Evolutionary conservation across 2,329 filamentous ascomycete species (phyloP), one percentile per base, ranked within the genome.

Genomic region (Diaporthe destruens): DNA sequence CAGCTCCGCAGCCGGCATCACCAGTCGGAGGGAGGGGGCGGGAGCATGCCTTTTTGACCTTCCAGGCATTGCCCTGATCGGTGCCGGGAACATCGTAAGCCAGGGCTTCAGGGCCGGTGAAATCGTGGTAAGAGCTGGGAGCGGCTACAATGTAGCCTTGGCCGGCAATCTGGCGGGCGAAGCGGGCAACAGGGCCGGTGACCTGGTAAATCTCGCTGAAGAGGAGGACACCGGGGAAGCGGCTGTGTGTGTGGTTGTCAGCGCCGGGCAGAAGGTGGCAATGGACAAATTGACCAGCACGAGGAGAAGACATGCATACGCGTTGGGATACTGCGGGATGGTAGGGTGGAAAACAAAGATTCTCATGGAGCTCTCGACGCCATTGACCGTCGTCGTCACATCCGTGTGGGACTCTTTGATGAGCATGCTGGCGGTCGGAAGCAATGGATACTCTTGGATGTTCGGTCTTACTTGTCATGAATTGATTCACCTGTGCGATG

Each of bases 81-180:
- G 96, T 98, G 68, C 96, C 95, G 2, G 93, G 92, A 0, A 87
- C 94, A 80, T 98, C 94, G 81, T 98, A 98, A 65, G 93, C 89
- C 53, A 98, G 86, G 14, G 95, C 86, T 78, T 96, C 94, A 0
- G 95, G 94, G 6, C 93, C 93, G 1, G 91, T 94, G 83, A 98
- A 98, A 82, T 98, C 95, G 81, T 98, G 95, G 83, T 98, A 98
- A 42, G 92, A 95, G 47, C 93, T 96, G 0, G 95, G 94, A 0
- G 95, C 95, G 12, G 93, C 95, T 76, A 96, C 95, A 77, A 98
- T 97, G 85, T 97, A 98, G 78, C 95, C 96, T 76, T 97, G 94
- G 3, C 94, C 93, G 51, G 94, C 94, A 78, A 98, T 98, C 81
- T 98, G 95, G 74, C 95, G 91, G 67, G 94, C 94, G 79, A 98